Evolutionary conservation across 345 rosid species (phyloP).

Genomic region (Melastoma malabathricum): DNA sequence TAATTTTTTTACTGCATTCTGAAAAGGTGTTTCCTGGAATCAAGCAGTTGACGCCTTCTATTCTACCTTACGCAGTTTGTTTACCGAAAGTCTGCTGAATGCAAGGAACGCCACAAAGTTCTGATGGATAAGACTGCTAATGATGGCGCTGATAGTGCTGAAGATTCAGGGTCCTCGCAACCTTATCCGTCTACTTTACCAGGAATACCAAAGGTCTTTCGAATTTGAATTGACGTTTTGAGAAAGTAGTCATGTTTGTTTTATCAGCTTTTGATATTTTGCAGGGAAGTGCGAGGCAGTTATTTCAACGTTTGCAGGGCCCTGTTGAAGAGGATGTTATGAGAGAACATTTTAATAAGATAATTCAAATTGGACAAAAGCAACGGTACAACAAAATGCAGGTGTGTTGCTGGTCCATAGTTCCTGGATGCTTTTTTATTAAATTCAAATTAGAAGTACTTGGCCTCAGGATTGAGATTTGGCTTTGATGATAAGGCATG

Average conservation of each 20-base stretch:
- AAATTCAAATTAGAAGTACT: too few relatives aligned
- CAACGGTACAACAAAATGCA: constrained; percentile 43
- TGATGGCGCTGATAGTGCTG: constrained; percentile 98
- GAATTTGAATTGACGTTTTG: not conserved
- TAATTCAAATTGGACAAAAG: constrained; percentile 67
- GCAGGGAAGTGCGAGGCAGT: constrained; percentile 98
- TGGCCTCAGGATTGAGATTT: too few relatives aligned
- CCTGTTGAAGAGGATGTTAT: constrained; percentile 92
- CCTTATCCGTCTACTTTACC: constrained; percentile 97
- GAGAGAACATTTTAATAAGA: constrained; percentile 91
- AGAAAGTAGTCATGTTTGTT: not conserved
- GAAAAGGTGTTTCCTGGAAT: not conserved
- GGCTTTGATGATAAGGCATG: too few relatives aligned
- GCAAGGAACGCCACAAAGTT: constrained; percentile 94
- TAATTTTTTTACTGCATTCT: not conserved
- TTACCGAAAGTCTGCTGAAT: constrained; percentile 75
- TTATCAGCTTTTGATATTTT: constrained; percentile 12
- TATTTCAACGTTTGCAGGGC: constrained; percentile 92
- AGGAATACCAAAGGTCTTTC: constrained; percentile 82
- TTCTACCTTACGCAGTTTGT: constrained; percentile 41
- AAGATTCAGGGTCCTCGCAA: constrained; percentile 95
- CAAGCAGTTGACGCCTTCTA: not conserved
- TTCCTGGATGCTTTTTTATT: too few relatives aligned
- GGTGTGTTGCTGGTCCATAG: constrained; percentile 18
- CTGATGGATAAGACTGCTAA: constrained; percentile 80